phyloP scores from a whole-genome alignment of 768 basidiomycete genomes.

The Hygrophorus pudorinus region DNA sequence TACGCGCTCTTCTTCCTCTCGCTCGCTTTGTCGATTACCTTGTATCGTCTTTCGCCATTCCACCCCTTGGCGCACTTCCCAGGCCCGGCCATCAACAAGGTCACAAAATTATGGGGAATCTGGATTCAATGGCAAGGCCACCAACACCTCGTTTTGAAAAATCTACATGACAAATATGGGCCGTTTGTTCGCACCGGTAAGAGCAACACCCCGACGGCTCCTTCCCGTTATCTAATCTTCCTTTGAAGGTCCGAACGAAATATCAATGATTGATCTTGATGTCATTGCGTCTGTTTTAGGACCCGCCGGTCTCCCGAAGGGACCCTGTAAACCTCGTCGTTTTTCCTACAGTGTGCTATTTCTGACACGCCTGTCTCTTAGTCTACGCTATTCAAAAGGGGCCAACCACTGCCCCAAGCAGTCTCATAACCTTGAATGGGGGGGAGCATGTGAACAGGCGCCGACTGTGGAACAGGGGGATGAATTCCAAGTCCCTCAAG shows the following conservation, averaged over 20 bases:
- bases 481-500: conserved; percentile 35
- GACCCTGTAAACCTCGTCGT: conserved; percentile 32
- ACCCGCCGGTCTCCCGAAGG: conserved; percentile 42
- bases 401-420: conserved; percentile 26
- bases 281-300: conserved; percentile 41
- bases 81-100: conserved; percentile 30
- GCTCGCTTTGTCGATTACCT: conserved; percentile 13
- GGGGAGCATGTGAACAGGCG: conserved; percentile 36
- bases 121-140: conserved; percentile 25
- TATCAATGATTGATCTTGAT: conserved; percentile 37
- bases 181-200: conserved; percentile 43
- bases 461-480: conserved; percentile 39
- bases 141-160: conserved; percentile 31
- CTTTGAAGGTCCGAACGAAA: conserved; percentile 44
- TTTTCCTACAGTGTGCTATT: background rate
- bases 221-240: background rate
- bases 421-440: conserved; percentile 28
- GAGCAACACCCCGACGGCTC: conserved; percentile 5
- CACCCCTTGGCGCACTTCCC: conserved; percentile 39
- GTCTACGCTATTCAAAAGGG: conserved; percentile 42
- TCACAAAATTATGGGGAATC: conserved; percentile 28
- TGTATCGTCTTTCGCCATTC: conserved; percentile 36
- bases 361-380: conserved; percentile 10
- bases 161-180: conserved; percentile 42
- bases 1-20: conserved; percentile 3